A percentile compares a stretch with the other conserved stretches of the same genome.
These are phyloP conservation scores for Kodamaea sp. DNA, from an alignment of 1,139 yeast genomes.

Conservation along the genomic window DNA sequence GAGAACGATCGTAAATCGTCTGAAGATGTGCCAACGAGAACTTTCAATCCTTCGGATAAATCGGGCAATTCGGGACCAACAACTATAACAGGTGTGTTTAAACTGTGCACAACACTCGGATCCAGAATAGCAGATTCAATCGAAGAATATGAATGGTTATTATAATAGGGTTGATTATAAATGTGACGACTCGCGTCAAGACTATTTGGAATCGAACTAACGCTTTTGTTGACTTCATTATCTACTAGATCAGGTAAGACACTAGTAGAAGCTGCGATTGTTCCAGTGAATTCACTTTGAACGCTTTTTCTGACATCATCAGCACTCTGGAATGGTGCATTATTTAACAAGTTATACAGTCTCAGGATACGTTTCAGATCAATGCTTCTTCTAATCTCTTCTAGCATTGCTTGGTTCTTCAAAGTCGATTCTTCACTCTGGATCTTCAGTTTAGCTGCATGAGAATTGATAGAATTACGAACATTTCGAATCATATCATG, in stretches of 20 bases:
- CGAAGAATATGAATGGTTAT: slow-evolving; percentile 14
- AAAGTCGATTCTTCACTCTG: slow-evolving; percentile 9
- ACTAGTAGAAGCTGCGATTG: neutral
- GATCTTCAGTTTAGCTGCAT: slow-evolving; percentile 10
- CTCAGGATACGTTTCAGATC: slow-evolving; percentile 16
- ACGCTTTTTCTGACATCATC: neutral
- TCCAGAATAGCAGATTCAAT: slow-evolving; percentile 14
- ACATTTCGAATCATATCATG: slow-evolving; percentile 15
- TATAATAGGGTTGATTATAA: neutral
- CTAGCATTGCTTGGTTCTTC: slow-evolving; percentile 17
- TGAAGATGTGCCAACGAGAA: slow-evolving; percentile 3
- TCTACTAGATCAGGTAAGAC: too few relatives aligned
- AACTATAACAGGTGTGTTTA: slow-evolving; percentile 13
- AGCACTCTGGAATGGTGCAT: slow-evolving; percentile 1
- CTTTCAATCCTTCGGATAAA: slow-evolving; percentile 1
- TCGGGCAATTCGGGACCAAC: slow-evolving; percentile 9
- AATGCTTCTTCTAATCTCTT: slow-evolving; percentile 20
- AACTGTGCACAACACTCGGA: slow-evolving; percentile 3
- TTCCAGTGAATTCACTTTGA: neutral
- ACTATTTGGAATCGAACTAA: too few relatives aligned
- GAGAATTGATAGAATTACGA: slow-evolving; percentile 13
- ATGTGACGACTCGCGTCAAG: too few relatives aligned
- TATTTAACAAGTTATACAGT: neutral
- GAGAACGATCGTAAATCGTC: too few relatives aligned
- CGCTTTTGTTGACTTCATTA: too few relatives aligned